Evolutionary conservation across 2,329 filamentous ascomycete genomes (phyloP).

Genomic region (Mariannaea elegans): DNA sequence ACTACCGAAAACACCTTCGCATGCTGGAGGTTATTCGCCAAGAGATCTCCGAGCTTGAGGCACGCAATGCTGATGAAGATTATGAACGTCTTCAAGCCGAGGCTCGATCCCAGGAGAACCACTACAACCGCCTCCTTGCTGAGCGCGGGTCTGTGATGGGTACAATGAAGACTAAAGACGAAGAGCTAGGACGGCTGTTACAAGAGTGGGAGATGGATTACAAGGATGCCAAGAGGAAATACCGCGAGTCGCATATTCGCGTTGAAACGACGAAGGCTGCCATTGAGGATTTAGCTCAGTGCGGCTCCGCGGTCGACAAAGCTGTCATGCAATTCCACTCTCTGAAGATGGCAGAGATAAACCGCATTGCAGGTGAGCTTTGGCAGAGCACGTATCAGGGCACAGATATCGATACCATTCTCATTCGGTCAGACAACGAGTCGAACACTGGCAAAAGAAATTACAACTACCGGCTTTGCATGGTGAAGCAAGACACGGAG

Average conservation of each 20-base stretch:
- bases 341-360: slow-evolving; percentile 98
- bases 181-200: slow-evolving; percentile 76
- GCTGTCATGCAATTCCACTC: slow-evolving; percentile 98
- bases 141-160: slow-evolving; percentile 80
- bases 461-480: slow-evolving; percentile 98
- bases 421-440: slow-evolving; percentile 93
- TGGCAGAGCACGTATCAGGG: slow-evolving; percentile 98
- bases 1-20: slow-evolving; percentile 79
- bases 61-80: slow-evolving; percentile 83
- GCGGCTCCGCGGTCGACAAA: slow-evolving; percentile 85
- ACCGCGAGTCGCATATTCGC: slow-evolving; percentile 87
- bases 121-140: slow-evolving; percentile 74
- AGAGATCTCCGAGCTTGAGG: slow-evolving; percentile 79
- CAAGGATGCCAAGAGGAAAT: slow-evolving; percentile 80
- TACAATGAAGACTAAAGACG: slow-evolving; percentile 83
- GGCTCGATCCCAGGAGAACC: slow-evolving; percentile 71
- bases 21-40: slow-evolving; percentile 71
- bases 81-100: slow-evolving; percentile 78
- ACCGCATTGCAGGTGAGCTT: slow-evolving; percentile 92
- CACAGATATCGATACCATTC: slow-evolving; percentile 95
- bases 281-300: slow-evolving; percentile 87
- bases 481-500: slow-evolving; percentile 96
- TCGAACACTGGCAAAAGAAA: slow-evolving; percentile 75
- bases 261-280: slow-evolving; percentile 93
- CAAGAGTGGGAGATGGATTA: slow-evolving; percentile 88